Conservation (phyloP, 257 asterid species). For the Solanum paucissectum region DNA sequence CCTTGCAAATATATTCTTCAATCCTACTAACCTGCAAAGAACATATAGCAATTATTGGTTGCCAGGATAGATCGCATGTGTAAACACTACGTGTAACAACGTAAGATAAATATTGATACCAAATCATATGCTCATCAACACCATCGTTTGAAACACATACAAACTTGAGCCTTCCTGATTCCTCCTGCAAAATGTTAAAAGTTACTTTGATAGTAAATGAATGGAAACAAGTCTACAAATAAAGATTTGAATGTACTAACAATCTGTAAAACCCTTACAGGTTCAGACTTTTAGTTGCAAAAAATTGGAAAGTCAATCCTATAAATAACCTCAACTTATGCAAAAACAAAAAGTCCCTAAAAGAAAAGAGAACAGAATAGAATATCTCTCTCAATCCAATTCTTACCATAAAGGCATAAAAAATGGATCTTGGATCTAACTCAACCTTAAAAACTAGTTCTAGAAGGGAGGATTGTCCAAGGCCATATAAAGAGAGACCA, state of each 20-base stretch:
- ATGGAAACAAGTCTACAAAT: neutral
- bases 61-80: neutral
- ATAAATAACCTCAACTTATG: neutral
- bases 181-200: constrained; percentile 58
- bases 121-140: constrained; percentile 78
- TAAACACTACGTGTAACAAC: neutral
- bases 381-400: neutral
- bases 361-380: neutral
- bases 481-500: neutral
- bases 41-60: neutral
- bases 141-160: constrained; percentile 88
- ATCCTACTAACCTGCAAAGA: constrained; percentile 76
- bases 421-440: neutral
- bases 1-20: constrained; percentile 91
- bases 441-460: neutral
- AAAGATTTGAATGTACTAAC: neutral
- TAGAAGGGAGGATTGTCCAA: neutral
- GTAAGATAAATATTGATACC: constrained; percentile 32
- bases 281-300: neutral
- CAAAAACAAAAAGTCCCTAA: neutral
- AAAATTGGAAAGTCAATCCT: neutral
- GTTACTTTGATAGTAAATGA: neutral
- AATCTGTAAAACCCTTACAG: neutral
- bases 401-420: neutral
- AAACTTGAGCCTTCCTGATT: constrained; percentile 74